These are phyloP conservation scores for Penicillium longicatenatum DNA, from an alignment of 495 filamentous ascomycete species.

Conservation along the genomic window DNA sequence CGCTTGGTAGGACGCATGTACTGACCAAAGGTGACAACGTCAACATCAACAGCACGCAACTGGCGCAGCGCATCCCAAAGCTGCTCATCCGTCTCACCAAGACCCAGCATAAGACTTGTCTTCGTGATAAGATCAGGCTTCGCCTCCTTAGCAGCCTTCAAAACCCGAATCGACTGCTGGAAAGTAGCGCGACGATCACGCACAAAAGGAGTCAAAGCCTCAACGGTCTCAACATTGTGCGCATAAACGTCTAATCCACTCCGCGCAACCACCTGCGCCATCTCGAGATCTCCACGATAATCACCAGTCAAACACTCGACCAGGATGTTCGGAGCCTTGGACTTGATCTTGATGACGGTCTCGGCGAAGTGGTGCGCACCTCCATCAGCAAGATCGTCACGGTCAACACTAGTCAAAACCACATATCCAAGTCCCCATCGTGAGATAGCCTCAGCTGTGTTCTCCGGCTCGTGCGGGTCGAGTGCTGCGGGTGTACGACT, in stretches of 20 bases:
- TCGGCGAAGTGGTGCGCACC: conserved; percentile 91
- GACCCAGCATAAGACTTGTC: conserved; percentile 93
- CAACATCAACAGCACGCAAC: conserved; percentile 75
- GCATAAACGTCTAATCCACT: conserved; percentile 96
- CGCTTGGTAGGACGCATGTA: conserved; percentile 99
- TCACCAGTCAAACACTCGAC: conserved; percentile 97
- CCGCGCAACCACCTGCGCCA: conserved; percentile 76
- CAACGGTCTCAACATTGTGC: conserved; percentile 95
- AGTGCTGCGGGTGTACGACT: conserved; percentile 73
- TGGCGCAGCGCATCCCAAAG: conserved; percentile 79
- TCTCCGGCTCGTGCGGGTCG: conserved; percentile 94
- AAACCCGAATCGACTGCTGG: conserved; percentile 77
- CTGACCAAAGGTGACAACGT: conserved; percentile 97
- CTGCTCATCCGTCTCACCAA: conserved; percentile 92
- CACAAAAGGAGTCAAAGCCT: conserved; percentile 84
- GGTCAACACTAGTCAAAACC: conserved; percentile 89
- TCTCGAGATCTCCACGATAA: conserved; percentile 77
- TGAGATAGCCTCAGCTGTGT: conserved; percentile 89
- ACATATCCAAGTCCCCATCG: conserved; percentile 96
- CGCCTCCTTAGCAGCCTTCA: conserved; percentile 78
- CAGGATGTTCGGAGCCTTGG: conserved; percentile 79
- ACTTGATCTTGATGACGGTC: conserved; percentile 91
- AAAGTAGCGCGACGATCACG: conserved; percentile 90
- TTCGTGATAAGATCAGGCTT: conserved; percentile 84
- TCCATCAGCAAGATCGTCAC: conserved; percentile 88